A percentile compares a stretch with the other conserved stretches of the same genome.
Conservation (phyloP, 345 rosid species). For the Hirschfeldia incana region DNA sequence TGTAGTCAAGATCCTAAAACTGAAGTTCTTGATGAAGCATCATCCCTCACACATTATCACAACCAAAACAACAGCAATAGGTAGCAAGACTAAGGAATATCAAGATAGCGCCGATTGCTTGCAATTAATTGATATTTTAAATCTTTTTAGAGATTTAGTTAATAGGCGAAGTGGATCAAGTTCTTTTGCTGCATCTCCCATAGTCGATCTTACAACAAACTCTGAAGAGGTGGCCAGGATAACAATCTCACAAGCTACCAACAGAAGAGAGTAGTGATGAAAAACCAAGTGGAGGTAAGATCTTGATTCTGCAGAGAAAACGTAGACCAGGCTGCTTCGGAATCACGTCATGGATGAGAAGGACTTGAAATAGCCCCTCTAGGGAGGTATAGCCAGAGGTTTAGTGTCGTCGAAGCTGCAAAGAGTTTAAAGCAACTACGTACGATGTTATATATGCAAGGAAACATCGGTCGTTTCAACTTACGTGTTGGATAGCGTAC, state of each 20-base stretch:
- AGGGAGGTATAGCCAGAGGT: neutral
- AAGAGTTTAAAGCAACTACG: neutral
- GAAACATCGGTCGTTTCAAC: slow-evolving; percentile 7
- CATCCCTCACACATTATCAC: slow-evolving; percentile 21
- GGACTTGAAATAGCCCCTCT: slow-evolving; percentile 3
- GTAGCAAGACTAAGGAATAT: neutral
- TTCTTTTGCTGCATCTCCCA: slow-evolving; percentile 52
- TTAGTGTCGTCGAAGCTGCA: slow-evolving; percentile 16
- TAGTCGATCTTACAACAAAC: slow-evolving; percentile 26
- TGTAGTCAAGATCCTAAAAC: slow-evolving; percentile 32
- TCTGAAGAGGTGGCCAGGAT: slow-evolving; percentile 25
- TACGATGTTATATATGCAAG: neutral
- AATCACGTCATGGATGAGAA: slow-evolving; percentile 7
- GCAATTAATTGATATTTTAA: neutral
- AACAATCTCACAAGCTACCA: slow-evolving; percentile 36
- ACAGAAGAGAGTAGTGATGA: slow-evolving; percentile 5
- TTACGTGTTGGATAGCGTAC: neutral
- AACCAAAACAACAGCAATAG: slow-evolving; percentile 9
- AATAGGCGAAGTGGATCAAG: slow-evolving; percentile 47
- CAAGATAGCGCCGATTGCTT: neutral
- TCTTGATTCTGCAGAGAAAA: slow-evolving; percentile 16
- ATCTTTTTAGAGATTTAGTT: neutral
- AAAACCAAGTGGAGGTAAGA: slow-evolving; percentile 21
- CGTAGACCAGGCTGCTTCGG: slow-evolving; percentile 31
- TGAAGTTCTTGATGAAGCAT: slow-evolving; percentile 42